Evolutionary conservation across 495 filamentous ascomycete species (phyloP).

Genomic region (Poronia punctata): DNA sequence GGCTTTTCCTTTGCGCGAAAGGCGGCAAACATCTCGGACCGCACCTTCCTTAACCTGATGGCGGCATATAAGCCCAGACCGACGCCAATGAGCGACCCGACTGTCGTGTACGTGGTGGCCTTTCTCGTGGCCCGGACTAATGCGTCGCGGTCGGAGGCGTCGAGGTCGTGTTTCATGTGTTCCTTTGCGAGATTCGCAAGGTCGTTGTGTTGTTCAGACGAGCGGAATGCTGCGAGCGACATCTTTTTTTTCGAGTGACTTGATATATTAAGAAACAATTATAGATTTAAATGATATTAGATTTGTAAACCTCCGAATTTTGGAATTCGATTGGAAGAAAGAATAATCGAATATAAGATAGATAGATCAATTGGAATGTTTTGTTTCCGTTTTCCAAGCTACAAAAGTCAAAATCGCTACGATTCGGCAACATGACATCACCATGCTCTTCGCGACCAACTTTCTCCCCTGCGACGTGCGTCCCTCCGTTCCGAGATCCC

Average conservation of each 20-base stretch:
- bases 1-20: constrained; percentile 54
- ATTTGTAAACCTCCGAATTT: no score
- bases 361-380: no score
- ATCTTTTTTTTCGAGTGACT: constrained; percentile 2
- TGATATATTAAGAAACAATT: not conserved
- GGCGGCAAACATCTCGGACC: constrained; percentile 50
- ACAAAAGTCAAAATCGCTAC: no score
- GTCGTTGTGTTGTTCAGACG: constrained; percentile 42
- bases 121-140: constrained; percentile 47
- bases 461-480: no score
- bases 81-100: constrained; percentile 55
- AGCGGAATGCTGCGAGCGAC: constrained; percentile 51
- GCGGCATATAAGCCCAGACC: constrained; percentile 53
- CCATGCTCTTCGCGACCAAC: no score
- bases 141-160: constrained; percentile 50
- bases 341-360: no score
- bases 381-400: no score
- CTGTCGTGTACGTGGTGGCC: constrained; percentile 43
- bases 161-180: constrained; percentile 58
- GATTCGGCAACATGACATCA: no score
- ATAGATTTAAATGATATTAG: not conserved
- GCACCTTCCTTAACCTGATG: constrained; percentile 46
- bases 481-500: no score
- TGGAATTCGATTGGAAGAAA: no score
- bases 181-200: constrained; percentile 53